Percentiles rank a stretch among this genome's conserved stretches.
Conservation (phyloP, 305 asterid genomes). For the Fraxinus latifolia region DNA sequence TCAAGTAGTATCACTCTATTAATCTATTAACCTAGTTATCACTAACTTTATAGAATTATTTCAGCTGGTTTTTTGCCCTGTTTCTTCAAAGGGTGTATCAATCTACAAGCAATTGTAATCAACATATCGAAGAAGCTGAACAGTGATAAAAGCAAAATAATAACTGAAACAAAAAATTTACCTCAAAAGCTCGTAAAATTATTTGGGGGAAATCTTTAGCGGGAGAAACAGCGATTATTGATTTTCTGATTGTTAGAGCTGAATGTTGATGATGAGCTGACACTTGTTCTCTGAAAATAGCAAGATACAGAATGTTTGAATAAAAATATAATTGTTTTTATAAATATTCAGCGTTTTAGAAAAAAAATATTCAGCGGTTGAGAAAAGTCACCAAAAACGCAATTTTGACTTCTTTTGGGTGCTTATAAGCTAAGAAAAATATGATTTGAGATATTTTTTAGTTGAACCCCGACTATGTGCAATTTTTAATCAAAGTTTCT, state of each 20-base stretch:
- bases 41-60: not conserved
- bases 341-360: not conserved
- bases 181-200: not conserved
- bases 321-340: not conserved
- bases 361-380: too few species aligned
- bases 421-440: too few species aligned
- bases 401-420: too few species aligned
- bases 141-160: not conserved
- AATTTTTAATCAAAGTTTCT: not conserved
- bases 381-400: too few species aligned
- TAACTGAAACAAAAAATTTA: not conserved
- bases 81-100: not conserved
- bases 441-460: too few species aligned
- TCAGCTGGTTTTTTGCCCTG: not conserved
- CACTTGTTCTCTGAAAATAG: not conserved
- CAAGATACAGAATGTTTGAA: not conserved
- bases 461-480: not conserved
- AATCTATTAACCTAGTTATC: not conserved
- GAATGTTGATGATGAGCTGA: not conserved
- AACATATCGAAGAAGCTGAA: not conserved
- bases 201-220: not conserved
- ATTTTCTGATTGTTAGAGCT: not conserved
- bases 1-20: not conserved
- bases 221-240: not conserved
- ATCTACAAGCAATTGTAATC: not conserved